phyloP scores from a whole-genome alignment of 371 early-diverging fungal genomes.

The Mucor saturninus region DNA sequence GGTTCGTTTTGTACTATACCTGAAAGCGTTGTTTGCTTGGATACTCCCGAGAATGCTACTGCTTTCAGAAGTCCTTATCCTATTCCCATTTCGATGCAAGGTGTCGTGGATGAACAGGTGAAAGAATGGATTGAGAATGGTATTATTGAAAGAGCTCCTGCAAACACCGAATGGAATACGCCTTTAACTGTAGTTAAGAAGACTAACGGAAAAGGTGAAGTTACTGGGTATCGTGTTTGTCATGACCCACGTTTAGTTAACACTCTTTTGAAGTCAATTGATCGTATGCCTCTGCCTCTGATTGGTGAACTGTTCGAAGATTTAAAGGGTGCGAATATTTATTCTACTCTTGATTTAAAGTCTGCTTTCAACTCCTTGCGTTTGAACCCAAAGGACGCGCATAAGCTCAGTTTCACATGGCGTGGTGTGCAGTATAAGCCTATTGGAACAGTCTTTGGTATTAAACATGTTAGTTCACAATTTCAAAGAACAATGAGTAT shows the following conservation, averaged over 20 bases:
- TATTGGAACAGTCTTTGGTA: constrained; percentile 9
- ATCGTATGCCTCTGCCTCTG: constrained; percentile 18
- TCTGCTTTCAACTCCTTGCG: constrained; percentile 16
- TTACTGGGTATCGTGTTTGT: too few species aligned
- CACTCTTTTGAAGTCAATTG: background rate
- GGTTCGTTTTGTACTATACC: constrained; percentile 6
- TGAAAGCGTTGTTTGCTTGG: constrained; percentile 5
- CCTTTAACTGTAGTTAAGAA: constrained; percentile 14
- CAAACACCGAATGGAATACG: constrained; percentile 9
- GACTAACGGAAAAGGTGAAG: constrained; percentile 4
- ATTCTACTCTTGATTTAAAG: constrained; percentile 16
- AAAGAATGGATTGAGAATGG: constrained; percentile 8
- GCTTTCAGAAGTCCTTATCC: constrained; percentile 14
- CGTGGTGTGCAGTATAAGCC: constrained; percentile 8
- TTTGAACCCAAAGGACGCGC: background rate
- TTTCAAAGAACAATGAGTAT: constrained; percentile 11
- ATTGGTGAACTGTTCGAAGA: constrained; percentile 22
- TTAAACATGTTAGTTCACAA: constrained; percentile 3
- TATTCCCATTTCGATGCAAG: background rate
- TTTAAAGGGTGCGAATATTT: constrained; percentile 8
- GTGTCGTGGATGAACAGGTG: constrained; percentile 6
- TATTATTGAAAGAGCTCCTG: constrained; percentile 6
- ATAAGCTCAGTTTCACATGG: constrained; percentile 17
- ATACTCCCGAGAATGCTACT: constrained; percentile 6
- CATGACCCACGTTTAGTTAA: constrained; percentile 19